Conservation (phyloP, 345 rosid species). For the Eucalyptus curtisii region DNA sequence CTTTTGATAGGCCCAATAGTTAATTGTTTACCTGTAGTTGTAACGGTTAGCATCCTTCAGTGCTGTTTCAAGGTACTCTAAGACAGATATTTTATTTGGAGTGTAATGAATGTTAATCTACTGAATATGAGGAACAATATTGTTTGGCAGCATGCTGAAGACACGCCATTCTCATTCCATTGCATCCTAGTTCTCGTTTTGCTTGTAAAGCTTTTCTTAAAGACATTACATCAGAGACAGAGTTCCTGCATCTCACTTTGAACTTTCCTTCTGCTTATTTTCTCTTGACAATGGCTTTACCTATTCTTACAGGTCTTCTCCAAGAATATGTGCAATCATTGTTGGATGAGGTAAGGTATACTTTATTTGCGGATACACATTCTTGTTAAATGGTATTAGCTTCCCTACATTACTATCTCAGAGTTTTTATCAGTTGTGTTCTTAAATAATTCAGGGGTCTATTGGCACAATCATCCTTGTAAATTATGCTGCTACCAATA, state of each 20-base stretch:
- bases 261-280: not conserved
- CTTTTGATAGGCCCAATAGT: not conserved
- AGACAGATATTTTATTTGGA: not conserved
- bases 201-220: not conserved
- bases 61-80: not conserved
- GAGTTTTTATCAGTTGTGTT: not conserved
- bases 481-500: not conserved
- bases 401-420: not conserved
- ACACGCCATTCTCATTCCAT: not conserved
- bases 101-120: not conserved
- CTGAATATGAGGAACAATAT: not conserved
- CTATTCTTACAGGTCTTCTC: constrained; percentile 26
- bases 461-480: not conserved
- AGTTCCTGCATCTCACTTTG: not conserved
- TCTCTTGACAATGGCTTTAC: constrained; percentile 25
- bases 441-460: not conserved
- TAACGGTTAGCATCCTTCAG: not conserved
- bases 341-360: constrained; percentile 25
- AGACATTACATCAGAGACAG: constrained; percentile 1
- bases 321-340: constrained; percentile 28
- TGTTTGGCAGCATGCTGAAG: not conserved
- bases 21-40: not conserved
- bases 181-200: not conserved
- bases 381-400: not conserved
- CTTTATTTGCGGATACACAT: not conserved